Evolutionary conservation across 768 basidiomycete species (phyloP), one percentile per base, ranked within the genome.

Genomic region (Collybiopsis luxurians): DNA sequence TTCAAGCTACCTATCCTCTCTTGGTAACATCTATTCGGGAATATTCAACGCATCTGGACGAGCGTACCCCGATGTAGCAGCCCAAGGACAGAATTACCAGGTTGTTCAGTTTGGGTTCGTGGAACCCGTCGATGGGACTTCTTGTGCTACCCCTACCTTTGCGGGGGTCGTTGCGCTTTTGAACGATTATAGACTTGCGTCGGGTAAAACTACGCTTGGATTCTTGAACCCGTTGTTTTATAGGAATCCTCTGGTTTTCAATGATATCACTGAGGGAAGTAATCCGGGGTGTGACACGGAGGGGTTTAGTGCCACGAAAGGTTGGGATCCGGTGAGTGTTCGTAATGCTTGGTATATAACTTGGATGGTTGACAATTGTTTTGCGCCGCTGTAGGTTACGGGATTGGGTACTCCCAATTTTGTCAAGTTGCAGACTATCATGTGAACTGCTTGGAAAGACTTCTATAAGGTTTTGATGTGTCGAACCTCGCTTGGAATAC

Each of bases 21-120:
- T 71, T 21, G 62, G 63, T 40, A 53, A 52, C 38, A 62, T 61
- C 11, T 67, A 66, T 51, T 55, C 44, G 9, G 72, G 71, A 11
- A 53, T 67, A 4, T 75, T 63, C 59, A 71, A 71, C 46, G 50
- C 59, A 43, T 61, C 53, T 24, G 69, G 69, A 53, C 59, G 65
- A 60, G 69, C 56, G 1, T 65, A 65, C 59, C 73, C 73, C 19
- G 72, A 73, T 58, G 65, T 71, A 15, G 48, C 70, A 3, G 66
- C 71, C 15, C 69, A 72, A 61, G 63, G 64, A 3, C 52, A 58
- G 26, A 39, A 43, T 55, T 68, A 66, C 63, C 58, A 61, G 9
- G 60, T 69, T 12, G 61, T 66, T 49, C 23, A 61, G 13, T 53
- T 47, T 26, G 68, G 68, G 10, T 12, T 21, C 9, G 31, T 30